Conservation (phyloP, 495 filamentous ascomycete genomes). For the Penicillium antarcticum region DNA sequence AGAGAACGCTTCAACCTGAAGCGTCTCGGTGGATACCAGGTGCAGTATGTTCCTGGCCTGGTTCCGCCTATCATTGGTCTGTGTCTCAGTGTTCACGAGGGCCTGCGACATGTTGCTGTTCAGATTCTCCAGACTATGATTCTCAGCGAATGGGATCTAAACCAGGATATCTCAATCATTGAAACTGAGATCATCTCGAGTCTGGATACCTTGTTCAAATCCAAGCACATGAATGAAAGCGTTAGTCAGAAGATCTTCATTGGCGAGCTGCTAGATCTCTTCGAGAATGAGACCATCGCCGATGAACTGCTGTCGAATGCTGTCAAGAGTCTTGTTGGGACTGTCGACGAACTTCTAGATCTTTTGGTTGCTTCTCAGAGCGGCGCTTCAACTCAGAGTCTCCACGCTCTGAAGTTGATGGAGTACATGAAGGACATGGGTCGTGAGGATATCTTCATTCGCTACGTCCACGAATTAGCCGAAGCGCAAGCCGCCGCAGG, state of each 20-base stretch:
- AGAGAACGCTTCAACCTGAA: constrained; percentile 67
- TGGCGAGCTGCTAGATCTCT: constrained; percentile 75
- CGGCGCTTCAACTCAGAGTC: constrained; percentile 71
- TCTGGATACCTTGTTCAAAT: constrained; percentile 87
- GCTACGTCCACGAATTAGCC: constrained; percentile 93
- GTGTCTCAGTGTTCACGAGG: constrained; percentile 93
- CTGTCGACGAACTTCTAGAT: constrained; percentile 86
- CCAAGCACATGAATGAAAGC: constrained; percentile 80
- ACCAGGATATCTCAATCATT: constrained; percentile 84
- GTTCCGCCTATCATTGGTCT: constrained; percentile 90
- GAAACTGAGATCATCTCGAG: constrained; percentile 97
- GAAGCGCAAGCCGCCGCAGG: constrained; percentile 68
- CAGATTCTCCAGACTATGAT: constrained; percentile 97
- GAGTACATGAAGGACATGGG: constrained; percentile 96
- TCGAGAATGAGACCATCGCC: constrained; percentile 64
- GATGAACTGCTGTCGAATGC: constrained; percentile 75
- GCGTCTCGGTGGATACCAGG: constrained; percentile 93
- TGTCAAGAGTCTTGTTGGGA: constrained; percentile 72
- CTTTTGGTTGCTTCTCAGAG: constrained; percentile 90
- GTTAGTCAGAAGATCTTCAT: constrained; percentile 92
- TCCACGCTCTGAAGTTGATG: constrained; percentile 89
- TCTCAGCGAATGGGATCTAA: constrained; percentile 96
- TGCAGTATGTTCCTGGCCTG: constrained; percentile 92
- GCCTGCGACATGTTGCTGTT: constrained; percentile 82
- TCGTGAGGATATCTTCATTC: constrained; percentile 94